Base-by-base conservation (phyloP, 192 early-diverging fungal genomes). In the Geranomyces variabilis region DNA sequence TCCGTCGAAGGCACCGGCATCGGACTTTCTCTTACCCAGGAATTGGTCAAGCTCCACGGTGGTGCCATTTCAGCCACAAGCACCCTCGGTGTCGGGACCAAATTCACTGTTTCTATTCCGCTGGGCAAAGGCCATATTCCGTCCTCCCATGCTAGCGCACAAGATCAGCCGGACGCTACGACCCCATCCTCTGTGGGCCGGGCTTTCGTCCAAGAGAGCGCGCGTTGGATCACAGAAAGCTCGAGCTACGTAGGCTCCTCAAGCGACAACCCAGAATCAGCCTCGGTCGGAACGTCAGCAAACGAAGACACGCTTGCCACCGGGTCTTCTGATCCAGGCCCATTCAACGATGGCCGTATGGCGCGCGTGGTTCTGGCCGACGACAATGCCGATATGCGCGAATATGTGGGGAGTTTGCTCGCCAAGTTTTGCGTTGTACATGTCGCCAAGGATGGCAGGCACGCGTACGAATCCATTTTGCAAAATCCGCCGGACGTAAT, bases 31-130 rank as follows among this genome's bases (percentile, higher is more conserved):
- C 59, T 87, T 0, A 78, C 80, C 15, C 78, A 75, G 34, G 86
- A 87, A 63, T 60, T 87, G 13, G 75, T 77, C 0, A 76, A 80
- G 17, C 67, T 80, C 0, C 83, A 84, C 66, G 80, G 79, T 3
- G 86, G 86, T 8, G 44, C 48, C 4, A 79, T 87, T 0, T 58
- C 67, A 0, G 86, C 83, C 0, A 57, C 69, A 41, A 43, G 33
- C 53, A 33, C 26, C 0, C 22, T 70, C 41, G 58, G 26, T 24
- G 53, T 34, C 26, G 66, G 66, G 5, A 56, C 72, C 7, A 60
- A 51, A 9, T 74, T 74, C 28, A 53, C 49, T n/a, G 33, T 74
- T 3, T n/a, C 46, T 21, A 48, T 74, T 21, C 72, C 72, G 36
- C 55, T 44, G 62, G 70, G 70, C 0, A 63, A 26, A 31, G 7